A percentile compares a stretch with the other conserved stretches of the same genome.
Conservation (phyloP, 768 basidiomycete species). For the Amanita phalloides region DNA sequence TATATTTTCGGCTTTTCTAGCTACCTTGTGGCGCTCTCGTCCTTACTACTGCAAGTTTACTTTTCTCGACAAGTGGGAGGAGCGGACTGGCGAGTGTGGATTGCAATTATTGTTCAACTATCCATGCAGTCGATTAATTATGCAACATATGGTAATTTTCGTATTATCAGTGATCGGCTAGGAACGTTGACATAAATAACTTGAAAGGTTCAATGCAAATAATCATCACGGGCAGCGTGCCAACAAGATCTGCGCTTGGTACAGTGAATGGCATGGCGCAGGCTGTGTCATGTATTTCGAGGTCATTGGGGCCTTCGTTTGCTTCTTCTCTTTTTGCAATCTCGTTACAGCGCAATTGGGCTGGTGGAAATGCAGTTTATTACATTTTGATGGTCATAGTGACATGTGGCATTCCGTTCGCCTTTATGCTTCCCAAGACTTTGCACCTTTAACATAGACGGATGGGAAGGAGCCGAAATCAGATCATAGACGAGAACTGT, state of each 20-base stretch:
- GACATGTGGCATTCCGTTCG: background rate
- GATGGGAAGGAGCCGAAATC: too few species aligned
- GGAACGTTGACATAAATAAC: background rate
- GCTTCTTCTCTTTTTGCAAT: slow-evolving; percentile 1
- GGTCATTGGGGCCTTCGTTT: background rate
- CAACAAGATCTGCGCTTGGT: background rate
- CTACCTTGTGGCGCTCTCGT: slow-evolving; percentile 9
- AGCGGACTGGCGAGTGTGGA: background rate
- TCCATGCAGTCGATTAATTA: background rate
- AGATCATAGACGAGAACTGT: too few species aligned
- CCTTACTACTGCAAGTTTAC: slow-evolving; percentile 6
- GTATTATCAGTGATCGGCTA: background rate
- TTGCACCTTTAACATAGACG: background rate
- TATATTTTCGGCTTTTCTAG: slow-evolving; percentile 22
- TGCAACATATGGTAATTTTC: background rate
- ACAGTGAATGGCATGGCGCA: slow-evolving; percentile 3
- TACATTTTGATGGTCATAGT: background rate
- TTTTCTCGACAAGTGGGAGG: slow-evolving; percentile 1
- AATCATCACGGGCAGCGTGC: background rate
- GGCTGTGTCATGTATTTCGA: background rate
- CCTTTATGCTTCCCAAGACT: background rate
- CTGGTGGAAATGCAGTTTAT: slow-evolving; percentile 4
- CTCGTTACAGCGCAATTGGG: background rate
- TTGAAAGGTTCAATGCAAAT: background rate
- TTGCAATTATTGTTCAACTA: background rate